phyloP scores from a whole-genome alignment of 768 basidiomycete genomes.

The Suillus hirtellus region DNA sequence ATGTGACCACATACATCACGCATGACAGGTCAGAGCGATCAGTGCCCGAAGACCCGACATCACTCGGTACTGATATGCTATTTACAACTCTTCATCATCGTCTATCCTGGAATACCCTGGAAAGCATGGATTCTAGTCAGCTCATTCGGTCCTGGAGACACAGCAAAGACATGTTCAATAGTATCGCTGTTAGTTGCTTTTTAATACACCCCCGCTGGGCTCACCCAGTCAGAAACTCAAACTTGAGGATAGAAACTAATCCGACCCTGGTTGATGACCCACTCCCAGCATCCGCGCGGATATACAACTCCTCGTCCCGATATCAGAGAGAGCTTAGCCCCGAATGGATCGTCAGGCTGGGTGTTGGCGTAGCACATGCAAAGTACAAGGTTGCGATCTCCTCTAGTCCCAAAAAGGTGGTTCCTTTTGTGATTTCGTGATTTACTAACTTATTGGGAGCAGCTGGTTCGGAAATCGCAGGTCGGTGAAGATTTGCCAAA shows the following conservation, averaged over 20 bases:
- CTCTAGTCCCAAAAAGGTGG: not conserved
- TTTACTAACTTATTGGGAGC: not conserved
- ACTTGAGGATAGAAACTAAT: not conserved
- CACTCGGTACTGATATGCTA: no score
- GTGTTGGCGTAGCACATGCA: constrained; percentile 75
- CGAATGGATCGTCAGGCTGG: constrained; percentile 75
- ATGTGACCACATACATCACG: no score
- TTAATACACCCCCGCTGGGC: not conserved
- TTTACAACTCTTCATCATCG: no score
- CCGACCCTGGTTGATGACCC: not conserved
- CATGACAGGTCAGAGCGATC: no score
- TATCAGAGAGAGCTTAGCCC: constrained; percentile 19
- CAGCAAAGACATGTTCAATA: no score
- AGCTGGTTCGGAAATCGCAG: not conserved
- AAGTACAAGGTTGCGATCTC: constrained; percentile 66
- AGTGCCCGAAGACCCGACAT: no score
- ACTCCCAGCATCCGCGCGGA: not conserved
- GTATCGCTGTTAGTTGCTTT: no score
- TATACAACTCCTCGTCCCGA: not conserved
- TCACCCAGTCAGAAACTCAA: not conserved
- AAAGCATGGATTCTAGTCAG: no score
- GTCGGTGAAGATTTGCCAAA: not conserved
- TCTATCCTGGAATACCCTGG: no score
- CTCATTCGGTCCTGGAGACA: no score
- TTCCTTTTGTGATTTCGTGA: not conserved